Base-by-base conservation (phyloP, 179 eudicot genomes). In the Heliamphora pulchella region DNA sequence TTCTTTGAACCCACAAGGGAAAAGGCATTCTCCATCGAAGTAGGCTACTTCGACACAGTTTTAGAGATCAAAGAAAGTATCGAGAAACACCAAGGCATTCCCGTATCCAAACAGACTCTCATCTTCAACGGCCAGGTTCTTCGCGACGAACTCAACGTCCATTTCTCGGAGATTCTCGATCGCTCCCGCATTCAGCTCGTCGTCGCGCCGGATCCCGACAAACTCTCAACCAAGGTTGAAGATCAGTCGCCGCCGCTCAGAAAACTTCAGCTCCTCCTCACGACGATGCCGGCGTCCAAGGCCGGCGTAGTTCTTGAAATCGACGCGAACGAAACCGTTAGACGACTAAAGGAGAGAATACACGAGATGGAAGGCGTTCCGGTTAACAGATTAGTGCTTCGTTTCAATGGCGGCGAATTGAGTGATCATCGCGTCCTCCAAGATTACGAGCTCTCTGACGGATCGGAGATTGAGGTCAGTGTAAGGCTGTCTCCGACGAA, bases 31-130 rank as follows among this genome's bases (percentile, higher is more conserved):
- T 14, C 84, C 58, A 84, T 93, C 20, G 97, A 93, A 84, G 83
- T 90, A 17, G 92, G 97, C 8, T 93, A 79, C 76, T 93, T 91
- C 75, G 97, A 93, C 73, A 88, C 87, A 6, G 84, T 91, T 70
- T 41, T 73, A 3, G 95, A 93, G 72, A 90, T 93, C 83, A 93
- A 93, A 80, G 93, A 91, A 61, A 88, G 89, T 83, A 83, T 91
- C 31, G 81, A 89, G 3, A 91, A 87, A n/a, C 81, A 88, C 69
- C 81, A 70, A 17, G 81, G 76, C 6, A 79, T 55, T n/a, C n/a
- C n/a, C 0, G 76, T 83, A 58, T 61, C 93, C 13, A 69, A 81
- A 20, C 98, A 93, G 81, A 89, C 89, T 79, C 85, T 91, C n/a
- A 63, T 87, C 41, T 89, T 88, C 86, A 82, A 91, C 51, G 94